phyloP scores from a whole-genome alignment of 2,329 filamentous ascomycete species.

The Magnaporthiopsis poae region DNA sequence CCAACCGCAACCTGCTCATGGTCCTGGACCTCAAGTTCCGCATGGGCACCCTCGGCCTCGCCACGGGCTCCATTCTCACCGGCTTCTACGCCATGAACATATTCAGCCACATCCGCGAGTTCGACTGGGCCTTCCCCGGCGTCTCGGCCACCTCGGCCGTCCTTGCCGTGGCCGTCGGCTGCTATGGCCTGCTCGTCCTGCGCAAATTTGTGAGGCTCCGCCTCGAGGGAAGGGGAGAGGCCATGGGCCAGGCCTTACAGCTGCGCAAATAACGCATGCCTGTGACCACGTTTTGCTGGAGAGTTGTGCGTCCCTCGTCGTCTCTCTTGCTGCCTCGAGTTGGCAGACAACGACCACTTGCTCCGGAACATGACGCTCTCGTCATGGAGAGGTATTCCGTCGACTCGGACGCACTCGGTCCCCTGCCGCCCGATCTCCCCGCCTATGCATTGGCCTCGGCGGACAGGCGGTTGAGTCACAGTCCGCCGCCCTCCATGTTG shows the following conservation, averaged over 20 bases:
- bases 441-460: background rate
- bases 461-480: background rate
- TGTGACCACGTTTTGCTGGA: background rate
- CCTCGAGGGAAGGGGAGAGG: slow-evolving; percentile 18
- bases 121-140: slow-evolving; percentile 69
- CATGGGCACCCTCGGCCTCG: slow-evolving; percentile 87
- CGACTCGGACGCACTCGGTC: background rate
- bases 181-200: slow-evolving; percentile 74
- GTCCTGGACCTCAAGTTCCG: slow-evolving; percentile 91
- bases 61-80: slow-evolving; percentile 85
- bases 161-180: slow-evolving; percentile 67
- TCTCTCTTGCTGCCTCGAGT: background rate
- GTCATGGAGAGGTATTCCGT: background rate
- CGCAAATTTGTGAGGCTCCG: slow-evolving; percentile 42
- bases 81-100: slow-evolving; percentile 99
- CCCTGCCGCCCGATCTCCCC: too few relatives aligned
- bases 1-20: slow-evolving; percentile 97
- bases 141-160: slow-evolving; percentile 64
- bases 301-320: background rate
- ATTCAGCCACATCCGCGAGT: slow-evolving; percentile 96
- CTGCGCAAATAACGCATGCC: background rate
- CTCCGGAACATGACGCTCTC: background rate
- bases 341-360: too few relatives aligned
- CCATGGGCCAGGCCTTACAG: background rate
- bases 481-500: background rate